phyloP scores from a whole-genome alignment of 176 grass and related monocot genomes.

The Zizania latifolia region DNA sequence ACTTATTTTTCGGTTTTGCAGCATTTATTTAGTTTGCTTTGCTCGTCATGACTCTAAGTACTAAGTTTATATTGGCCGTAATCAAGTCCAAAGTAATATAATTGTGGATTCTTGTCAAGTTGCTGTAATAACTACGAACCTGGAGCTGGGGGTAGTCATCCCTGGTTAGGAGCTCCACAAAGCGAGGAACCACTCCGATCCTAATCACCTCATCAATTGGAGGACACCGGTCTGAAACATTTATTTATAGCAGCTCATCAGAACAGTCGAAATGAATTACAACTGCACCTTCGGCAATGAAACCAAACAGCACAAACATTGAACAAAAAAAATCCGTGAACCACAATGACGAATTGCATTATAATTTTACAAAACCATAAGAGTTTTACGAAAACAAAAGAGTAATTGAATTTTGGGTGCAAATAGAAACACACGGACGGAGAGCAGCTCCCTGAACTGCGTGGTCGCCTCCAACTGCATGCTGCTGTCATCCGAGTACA shows the following conservation, averaged over 20 bases:
- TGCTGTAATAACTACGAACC: conserved; percentile 25
- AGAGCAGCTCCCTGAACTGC: conserved; percentile 49
- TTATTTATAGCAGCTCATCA: not conserved
- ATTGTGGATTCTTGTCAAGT: not conserved
- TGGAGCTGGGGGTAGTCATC: conserved; percentile 62
- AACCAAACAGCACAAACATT: not conserved
- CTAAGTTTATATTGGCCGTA: not conserved
- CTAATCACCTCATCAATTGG: conserved; percentile 54
- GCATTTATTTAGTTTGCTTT: not conserved
- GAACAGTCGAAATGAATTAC: not conserved
- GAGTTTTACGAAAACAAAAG: not conserved
- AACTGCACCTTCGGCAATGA: not conserved
- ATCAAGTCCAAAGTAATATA: not conserved
- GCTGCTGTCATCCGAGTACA: conserved; percentile 46
- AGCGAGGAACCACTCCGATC: conserved; percentile 44
- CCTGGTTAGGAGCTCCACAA: conserved; percentile 54
- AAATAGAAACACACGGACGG: conserved; percentile 20
- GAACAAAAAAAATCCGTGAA: not conserved
- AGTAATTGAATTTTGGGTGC: not conserved
- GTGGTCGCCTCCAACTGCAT: conserved; percentile 43
- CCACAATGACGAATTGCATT: not conserved
- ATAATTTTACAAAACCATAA: not conserved
- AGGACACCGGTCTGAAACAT: conserved; percentile 35
- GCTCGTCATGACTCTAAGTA: not conserved
- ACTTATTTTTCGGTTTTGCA: not conserved